phyloP scores from a whole-genome alignment of 192 early-diverging fungal species.

The Podila minutissima region DNA sequence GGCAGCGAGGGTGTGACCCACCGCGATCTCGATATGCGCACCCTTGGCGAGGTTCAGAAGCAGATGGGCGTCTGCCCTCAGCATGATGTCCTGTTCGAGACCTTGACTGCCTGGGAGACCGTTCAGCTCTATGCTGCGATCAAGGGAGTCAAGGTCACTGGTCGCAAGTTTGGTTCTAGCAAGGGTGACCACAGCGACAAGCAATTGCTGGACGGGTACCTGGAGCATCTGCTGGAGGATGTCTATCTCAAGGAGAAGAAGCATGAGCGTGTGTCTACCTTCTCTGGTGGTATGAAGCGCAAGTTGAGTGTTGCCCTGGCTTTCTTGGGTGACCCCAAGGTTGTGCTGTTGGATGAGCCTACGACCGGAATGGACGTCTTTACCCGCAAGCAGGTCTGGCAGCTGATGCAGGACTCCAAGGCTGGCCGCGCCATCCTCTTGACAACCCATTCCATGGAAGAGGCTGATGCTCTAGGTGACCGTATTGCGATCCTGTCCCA shows the following conservation, averaged over 20 bases:
- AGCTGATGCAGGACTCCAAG: constrained; percentile 61
- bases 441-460: constrained; percentile 75
- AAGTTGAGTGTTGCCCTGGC: constrained; percentile 62
- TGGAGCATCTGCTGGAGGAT: constrained; percentile 40
- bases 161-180: neutral
- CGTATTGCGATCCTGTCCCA: constrained; percentile 58
- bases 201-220: constrained; percentile 32
- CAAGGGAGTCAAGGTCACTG: constrained; percentile 55
- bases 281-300: constrained; percentile 70
- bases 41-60: constrained; percentile 49
- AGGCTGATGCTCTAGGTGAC: constrained; percentile 66
- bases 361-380: constrained; percentile 70
- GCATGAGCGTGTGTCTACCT: constrained; percentile 37
- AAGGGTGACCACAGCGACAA: neutral
- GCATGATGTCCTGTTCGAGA: constrained; percentile 59
- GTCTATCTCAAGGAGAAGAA: constrained; percentile 54
- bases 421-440: constrained; percentile 59
- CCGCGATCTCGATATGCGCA: constrained; percentile 28
- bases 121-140: constrained; percentile 58
- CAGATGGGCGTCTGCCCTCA: constrained; percentile 68
- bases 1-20: constrained; percentile 21
- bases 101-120: constrained; percentile 59
- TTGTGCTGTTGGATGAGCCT: constrained; percentile 66
- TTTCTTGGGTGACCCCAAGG: constrained; percentile 60
- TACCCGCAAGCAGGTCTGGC: constrained; percentile 62